phyloP scores from a whole-genome alignment of 352 stramenopile genomes.

The Globisporangium abappressorium region DNA sequence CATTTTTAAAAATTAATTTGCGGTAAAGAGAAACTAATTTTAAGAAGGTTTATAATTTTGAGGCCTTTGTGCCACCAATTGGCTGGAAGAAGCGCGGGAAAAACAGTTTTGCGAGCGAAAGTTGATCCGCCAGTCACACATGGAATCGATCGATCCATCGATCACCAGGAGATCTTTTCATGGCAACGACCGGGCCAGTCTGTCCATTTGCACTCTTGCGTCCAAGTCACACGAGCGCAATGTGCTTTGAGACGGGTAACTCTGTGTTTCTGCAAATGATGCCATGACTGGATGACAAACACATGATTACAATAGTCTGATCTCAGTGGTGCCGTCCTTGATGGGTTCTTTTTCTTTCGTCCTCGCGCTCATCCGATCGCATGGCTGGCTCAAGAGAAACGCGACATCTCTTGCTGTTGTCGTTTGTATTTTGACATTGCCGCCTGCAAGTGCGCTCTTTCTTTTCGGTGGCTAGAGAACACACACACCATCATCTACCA shows the following conservation, averaged over 20 bases:
- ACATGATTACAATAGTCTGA: neutral
- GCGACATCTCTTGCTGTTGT: slow-evolving; percentile 1
- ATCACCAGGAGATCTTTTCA: neutral
- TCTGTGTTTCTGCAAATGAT: neutral
- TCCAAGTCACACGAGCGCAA: neutral
- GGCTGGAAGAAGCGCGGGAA: slow-evolving; percentile 15
- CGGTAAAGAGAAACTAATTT: neutral
- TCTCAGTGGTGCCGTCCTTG: neutral
- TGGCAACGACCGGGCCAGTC: neutral
- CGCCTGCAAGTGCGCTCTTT: neutral
- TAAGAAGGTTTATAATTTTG: neutral
- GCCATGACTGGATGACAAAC: neutral
- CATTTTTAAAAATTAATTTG: no score
- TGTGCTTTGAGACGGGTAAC: neutral
- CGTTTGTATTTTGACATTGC: neutral
- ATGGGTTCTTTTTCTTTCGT: slow-evolving; percentile 8
- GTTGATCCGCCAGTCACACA: neutral
- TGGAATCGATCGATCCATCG: neutral
- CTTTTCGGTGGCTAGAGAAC: neutral
- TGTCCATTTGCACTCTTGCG: neutral
- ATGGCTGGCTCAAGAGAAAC: slow-evolving; percentile 6
- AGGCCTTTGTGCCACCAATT: slow-evolving; percentile 5
- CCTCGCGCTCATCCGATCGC: slow-evolving; percentile 3
- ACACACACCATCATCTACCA: neutral
- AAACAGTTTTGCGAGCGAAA: slow-evolving; percentile 9